Conservation (phyloP, 2,329 filamentous ascomycete species). For the Chrysosporium keratinophilum region DNA sequence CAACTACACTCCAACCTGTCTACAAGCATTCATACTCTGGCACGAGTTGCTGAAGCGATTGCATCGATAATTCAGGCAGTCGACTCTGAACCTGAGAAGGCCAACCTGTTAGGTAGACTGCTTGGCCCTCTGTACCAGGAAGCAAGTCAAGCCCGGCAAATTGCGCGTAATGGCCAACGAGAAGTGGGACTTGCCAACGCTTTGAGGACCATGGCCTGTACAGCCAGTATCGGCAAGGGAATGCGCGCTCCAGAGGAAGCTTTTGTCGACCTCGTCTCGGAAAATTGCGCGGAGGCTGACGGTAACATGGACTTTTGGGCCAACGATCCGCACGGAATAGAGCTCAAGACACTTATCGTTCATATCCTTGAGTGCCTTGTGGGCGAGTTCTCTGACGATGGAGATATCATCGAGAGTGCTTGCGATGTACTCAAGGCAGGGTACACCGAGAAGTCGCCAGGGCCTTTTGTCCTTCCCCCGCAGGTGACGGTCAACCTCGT, state of each 20-base stretch:
- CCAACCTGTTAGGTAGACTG: conserved; percentile 31
- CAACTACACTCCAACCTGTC: conserved; percentile 30
- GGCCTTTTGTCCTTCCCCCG: conserved; percentile 36
- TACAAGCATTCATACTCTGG: conserved; percentile 30
- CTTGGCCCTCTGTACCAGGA: conserved; percentile 30
- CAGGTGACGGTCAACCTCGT: conserved; percentile 35
- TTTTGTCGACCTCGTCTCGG: conserved; percentile 26
- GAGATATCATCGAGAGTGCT: conserved; percentile 35
- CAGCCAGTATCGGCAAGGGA: conserved; percentile 35
- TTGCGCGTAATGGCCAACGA: conserved; percentile 23
- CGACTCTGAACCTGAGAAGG: conserved; percentile 31
- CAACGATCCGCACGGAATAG: conserved; percentile 22
- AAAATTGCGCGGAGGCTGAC: conserved; percentile 21
- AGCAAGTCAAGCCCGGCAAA: conserved; percentile 26
- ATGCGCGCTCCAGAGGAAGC: conserved; percentile 30
- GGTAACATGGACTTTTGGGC: conserved; percentile 31
- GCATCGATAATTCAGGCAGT: conserved; percentile 37
- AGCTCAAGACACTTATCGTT: conserved; percentile 30
- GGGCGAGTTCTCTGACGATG: conserved; percentile 32
- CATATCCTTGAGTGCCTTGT: conserved; percentile 34
- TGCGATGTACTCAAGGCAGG: conserved; percentile 40
- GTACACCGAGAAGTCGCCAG: conserved; percentile 34
- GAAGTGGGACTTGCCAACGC: conserved; percentile 29
- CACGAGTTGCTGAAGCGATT: conserved; percentile 37
- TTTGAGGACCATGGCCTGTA: conserved; percentile 31